Conservation (phyloP, 306 rosid genomes). For the Oxytropis ochrocephala region DNA sequence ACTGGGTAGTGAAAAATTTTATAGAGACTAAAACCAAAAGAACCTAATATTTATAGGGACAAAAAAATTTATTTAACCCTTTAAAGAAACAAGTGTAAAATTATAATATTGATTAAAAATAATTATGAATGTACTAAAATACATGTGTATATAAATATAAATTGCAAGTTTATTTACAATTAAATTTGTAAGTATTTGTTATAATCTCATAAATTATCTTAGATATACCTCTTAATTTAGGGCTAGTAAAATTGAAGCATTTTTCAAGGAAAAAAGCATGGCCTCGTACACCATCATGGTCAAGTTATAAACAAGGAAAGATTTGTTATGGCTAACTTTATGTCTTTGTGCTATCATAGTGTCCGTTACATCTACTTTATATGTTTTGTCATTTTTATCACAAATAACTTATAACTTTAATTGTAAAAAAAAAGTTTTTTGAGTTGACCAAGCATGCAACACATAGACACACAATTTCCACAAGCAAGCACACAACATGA, state of each 20-base stretch:
- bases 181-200: not conserved
- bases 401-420: slow-evolving; percentile 6
- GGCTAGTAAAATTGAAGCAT: not conserved
- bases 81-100: not conserved
- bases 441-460: slow-evolving; percentile 9
- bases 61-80: too few species aligned
- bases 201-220: not conserved
- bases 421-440: not conserved
- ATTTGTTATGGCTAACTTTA: not conserved
- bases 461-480: slow-evolving; percentile 21
- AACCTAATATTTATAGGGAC: too few species aligned
- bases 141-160: not conserved
- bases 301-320: not conserved
- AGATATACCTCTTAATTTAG: not conserved
- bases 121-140: not conserved
- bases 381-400: not conserved
- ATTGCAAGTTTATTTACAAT: not conserved
- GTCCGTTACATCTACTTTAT: slow-evolving; percentile 18
- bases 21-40: too few species aligned
- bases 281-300: not conserved
- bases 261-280: not conserved
- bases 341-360: slow-evolving; percentile 6
- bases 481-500: slow-evolving; percentile 32
- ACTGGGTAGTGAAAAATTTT: too few species aligned
- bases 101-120: not conserved